Percentiles rank a stretch among this genome's conserved stretches.
Evolutionary conservation across 1,139 yeast genomes (phyloP).

Genomic region (Saccharomycopsis phalli): DNA sequence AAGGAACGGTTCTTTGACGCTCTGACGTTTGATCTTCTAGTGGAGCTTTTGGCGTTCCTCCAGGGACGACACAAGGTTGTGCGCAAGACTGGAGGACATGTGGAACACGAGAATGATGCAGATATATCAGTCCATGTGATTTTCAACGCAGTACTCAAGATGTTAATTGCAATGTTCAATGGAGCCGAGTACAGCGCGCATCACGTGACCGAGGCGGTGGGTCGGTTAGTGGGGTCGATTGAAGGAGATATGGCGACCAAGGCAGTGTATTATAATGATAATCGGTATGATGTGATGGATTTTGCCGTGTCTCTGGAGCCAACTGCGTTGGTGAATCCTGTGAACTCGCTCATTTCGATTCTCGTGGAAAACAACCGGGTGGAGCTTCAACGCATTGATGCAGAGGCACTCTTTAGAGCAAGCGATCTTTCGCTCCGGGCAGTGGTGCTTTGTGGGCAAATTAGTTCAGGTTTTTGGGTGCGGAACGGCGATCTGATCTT

Average conservation of each 20-base stretch:
- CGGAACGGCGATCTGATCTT: conserved; percentile 52
- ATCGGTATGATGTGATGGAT: conserved; percentile 20
- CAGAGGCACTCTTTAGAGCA: conserved; percentile 26
- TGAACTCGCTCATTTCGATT: conserved; percentile 44
- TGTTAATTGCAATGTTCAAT: conserved; percentile 5
- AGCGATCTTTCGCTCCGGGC: conserved; percentile 53
- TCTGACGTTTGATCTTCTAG: conserved; percentile 32
- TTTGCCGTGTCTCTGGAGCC: conserved; percentile 41
- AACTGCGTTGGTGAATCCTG: conserved; percentile 51
- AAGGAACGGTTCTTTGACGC: conserved; percentile 25
- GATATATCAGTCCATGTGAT: too few relatives aligned
- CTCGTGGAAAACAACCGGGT: conserved; percentile 25
- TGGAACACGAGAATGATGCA: conserved; percentile 47
- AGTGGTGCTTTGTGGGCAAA: conserved; percentile 47
- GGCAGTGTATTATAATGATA: background rate
- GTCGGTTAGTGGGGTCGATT: background rate
- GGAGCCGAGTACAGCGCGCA: conserved; percentile 5
- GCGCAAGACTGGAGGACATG: conserved; percentile 63
- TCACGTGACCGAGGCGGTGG: background rate
- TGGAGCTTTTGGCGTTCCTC: conserved; percentile 39
- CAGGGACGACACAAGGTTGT: conserved; percentile 49
- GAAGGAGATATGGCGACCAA: background rate
- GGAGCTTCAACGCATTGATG: conserved; percentile 4
- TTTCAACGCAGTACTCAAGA: conserved; percentile 32
- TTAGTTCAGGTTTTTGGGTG: conserved; percentile 54